phyloP scores from a whole-genome alignment of 2,329 filamentous ascomycete species.

The Byssochlamys sp. region DNA sequence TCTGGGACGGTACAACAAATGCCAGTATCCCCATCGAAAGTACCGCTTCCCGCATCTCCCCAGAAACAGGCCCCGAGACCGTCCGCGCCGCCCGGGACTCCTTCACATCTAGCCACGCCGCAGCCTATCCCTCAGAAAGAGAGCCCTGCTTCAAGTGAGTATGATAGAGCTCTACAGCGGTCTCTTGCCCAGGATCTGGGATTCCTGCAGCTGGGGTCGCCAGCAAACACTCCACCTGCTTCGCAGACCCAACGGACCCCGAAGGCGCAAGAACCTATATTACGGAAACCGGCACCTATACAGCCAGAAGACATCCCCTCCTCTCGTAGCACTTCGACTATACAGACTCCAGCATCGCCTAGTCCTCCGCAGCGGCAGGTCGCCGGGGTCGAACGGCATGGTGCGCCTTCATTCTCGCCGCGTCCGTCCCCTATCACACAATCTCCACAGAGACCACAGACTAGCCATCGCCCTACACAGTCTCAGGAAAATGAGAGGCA shows the following conservation, averaged over 20 bases:
- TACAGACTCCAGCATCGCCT: conserved; percentile 10
- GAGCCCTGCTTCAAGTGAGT: conserved; percentile 30
- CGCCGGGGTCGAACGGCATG: conserved; percentile 5
- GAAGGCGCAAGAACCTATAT: conserved; percentile 7
- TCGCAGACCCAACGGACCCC: conserved; percentile 7
- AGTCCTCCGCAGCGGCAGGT: conserved; percentile 9
- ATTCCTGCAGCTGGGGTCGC: conserved; percentile 28
- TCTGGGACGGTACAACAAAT: conserved; percentile 11
- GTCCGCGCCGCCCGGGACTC: conserved; percentile 39
- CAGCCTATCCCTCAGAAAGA: conserved; percentile 21
- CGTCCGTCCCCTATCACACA: not conserved
- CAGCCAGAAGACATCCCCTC: conserved; percentile 24
- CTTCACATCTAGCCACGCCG: conserved; percentile 37
- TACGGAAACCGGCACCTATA: conserved; percentile 19
- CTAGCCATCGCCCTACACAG: conserved; percentile 4
- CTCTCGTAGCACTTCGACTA: conserved; percentile 18
- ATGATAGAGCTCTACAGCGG: conserved; percentile 33
- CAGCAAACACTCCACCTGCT: conserved; percentile 12
- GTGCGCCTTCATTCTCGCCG: conserved; percentile 7
- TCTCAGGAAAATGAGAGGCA: conserved; percentile 4
- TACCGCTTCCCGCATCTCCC: conserved; percentile 53
- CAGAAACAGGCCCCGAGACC: conserved; percentile 45
- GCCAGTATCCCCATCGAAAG: conserved; percentile 47
- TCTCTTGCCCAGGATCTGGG: conserved; percentile 33
- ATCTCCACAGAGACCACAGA: conserved; percentile 7